A percentile compares a stretch with the other conserved stretches of the same genome.
phyloP scores from a whole-genome alignment of 2,329 filamentous ascomycete genomes.

The Colletotrichum australisinense region DNA sequence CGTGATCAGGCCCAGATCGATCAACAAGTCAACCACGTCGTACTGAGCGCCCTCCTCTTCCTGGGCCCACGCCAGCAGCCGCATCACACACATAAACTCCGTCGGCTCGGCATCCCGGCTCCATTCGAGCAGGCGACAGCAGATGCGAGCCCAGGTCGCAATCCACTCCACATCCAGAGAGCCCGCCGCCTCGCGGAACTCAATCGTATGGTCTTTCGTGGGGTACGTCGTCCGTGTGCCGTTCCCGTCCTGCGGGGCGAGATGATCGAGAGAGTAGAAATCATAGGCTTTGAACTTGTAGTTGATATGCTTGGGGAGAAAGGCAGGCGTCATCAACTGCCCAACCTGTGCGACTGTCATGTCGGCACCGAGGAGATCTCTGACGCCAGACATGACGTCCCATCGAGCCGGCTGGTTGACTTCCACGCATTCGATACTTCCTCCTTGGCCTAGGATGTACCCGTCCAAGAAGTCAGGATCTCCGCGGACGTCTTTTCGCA shows the following conservation, averaged over 20 bases:
- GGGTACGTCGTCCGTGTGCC: background rate
- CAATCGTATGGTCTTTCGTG: slow-evolving; percentile 42
- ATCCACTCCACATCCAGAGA: slow-evolving; percentile 49
- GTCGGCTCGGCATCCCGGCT: slow-evolving; percentile 43
- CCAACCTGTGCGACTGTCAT: slow-evolving; percentile 24
- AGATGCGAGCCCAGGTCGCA: slow-evolving; percentile 47
- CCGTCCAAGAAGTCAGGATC: background rate
- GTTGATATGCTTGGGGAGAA: slow-evolving; percentile 20
- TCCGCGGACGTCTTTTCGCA: slow-evolving; percentile 6
- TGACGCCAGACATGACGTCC: slow-evolving; percentile 36
- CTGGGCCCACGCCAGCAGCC: slow-evolving; percentile 37
- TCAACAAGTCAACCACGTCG: slow-evolving; percentile 49
- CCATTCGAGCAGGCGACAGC: slow-evolving; percentile 44
- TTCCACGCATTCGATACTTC: background rate
- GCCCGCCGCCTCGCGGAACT: slow-evolving; percentile 51
- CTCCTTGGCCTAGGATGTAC: background rate
- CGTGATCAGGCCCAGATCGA: slow-evolving; percentile 45
- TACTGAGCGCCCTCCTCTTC: slow-evolving; percentile 41
- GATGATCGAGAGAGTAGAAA: background rate
- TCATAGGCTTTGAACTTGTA: slow-evolving; percentile 30
- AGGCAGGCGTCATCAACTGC: slow-evolving; percentile 10
- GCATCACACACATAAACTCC: slow-evolving; percentile 43
- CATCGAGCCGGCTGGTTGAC: background rate
- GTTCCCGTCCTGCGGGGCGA: background rate
- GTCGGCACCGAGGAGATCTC: slow-evolving; percentile 30